Evolutionary conservation across 2,329 filamentous ascomycete genomes (phyloP), one percentile per base, ranked within the genome.

Genomic region (Xylaria sp.): DNA sequence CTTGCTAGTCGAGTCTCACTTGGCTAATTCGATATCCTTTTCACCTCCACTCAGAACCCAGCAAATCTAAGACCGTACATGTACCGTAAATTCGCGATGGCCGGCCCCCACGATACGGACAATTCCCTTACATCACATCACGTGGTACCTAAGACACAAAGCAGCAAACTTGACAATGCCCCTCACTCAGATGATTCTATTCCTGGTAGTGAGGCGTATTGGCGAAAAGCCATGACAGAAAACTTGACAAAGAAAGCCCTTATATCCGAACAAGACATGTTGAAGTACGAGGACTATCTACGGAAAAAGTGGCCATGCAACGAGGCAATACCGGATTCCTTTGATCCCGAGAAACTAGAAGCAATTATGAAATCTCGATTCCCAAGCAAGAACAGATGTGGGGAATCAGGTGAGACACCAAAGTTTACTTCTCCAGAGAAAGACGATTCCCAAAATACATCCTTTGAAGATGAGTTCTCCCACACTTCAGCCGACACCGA

Each of bases 271-370:
- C 51, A 38, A 40, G 61, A 68, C 1, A 59, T 63, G n/a, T n/a
- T n/a, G 17, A 6, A 13, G 13, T 66, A 36, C 10, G 70, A 71
- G 4, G 57, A 65, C 0, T 71, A 72, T 38, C 58, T 73, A 10
- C 60, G 71, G 17, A 31, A 46, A 3, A 72, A 69, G 54, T 72
- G 69, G 71, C 51, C n/a, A 1, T 59, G 63, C 11, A 48, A 11
- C 0, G 71, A 73, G 7, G 54, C 59, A 3, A 68, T 67, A 3
- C 71, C 70, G 1, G 66, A 65, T 1, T 6, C 65, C 2, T 73
- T 73, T 28, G 71, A 73, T 15, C 70, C 71, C 1, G 11, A 46
- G 1, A 63, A 69, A 57, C 62, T 73, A 0, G 71, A 73, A 7
- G 60, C 44, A 2, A 44, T 23, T n/a, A n/a, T 56, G 2, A 66